A percentile compares a stretch with the other conserved stretches of the same genome.
These are phyloP conservation scores for Eragrostis curvula DNA, from an alignment of 176 grass and related monocot species.

Conservation along the genomic window DNA sequence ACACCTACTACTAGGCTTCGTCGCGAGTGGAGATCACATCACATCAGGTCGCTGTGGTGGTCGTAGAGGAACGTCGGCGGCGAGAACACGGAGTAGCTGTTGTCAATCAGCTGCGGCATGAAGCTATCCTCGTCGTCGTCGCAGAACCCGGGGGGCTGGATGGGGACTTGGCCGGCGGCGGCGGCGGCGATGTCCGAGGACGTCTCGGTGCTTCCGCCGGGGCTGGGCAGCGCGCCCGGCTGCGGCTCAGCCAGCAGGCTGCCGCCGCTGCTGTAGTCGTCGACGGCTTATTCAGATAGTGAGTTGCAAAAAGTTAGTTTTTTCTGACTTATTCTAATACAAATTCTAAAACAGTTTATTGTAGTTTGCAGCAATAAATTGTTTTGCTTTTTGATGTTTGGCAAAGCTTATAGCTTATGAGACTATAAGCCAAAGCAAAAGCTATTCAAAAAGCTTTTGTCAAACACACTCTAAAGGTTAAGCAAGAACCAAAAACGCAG, in stretches of 20 bases:
- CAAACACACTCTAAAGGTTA: too few species aligned
- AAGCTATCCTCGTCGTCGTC: conserved; percentile 49
- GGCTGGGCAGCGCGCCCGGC: conserved; percentile 25
- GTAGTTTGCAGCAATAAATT: too few species aligned
- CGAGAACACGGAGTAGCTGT: conserved; percentile 66
- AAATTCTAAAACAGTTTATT: too few species aligned
- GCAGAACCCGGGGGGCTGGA: background rate
- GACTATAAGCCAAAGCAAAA: too few species aligned
- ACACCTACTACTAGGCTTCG: background rate
- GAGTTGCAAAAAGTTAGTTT: too few species aligned
- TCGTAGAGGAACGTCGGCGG: conserved; percentile 65
- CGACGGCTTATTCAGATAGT: too few species aligned
- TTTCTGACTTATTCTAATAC: too few species aligned
- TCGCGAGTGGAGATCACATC: background rate
- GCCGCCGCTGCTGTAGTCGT: conserved; percentile 10
- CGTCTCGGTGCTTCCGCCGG: conserved; percentile 34
- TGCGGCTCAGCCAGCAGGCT: conserved; percentile 2
- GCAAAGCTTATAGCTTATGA: too few species aligned
- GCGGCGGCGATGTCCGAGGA: conserved; percentile 34
- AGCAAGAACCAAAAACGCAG: too few species aligned
- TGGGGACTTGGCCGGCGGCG: background rate
- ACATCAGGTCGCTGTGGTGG: conserved; percentile 26
- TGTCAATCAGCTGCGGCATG: conserved; percentile 67
- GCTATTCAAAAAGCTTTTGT: too few species aligned
- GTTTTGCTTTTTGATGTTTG: too few species aligned